Base-by-base conservation (phyloP, 108 stramenopile species). In the Seminavis robusta region DNA sequence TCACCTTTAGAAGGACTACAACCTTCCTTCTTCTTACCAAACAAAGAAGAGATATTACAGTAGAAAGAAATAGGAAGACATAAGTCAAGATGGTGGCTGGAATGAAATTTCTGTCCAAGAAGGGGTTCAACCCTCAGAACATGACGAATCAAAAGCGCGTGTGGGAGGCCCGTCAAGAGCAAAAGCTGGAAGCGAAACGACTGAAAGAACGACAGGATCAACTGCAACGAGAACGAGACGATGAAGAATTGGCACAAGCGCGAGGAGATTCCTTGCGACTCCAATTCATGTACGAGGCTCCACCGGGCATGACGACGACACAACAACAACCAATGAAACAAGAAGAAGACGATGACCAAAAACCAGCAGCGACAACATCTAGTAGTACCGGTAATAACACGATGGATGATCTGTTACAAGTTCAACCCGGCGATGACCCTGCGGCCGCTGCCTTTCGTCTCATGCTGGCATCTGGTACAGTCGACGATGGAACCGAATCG, bases 41-140 rank as follows among this genome's bases (percentile, higher is more conserved):
- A n/a, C n/a, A n/a, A n/a, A n/a, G n/a, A n/a, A n/a, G n/a, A n/a
- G n/a, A n/a, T n/a, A n/a, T n/a, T n/a, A n/a, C n/a, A n/a, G n/a
- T n/a, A n/a, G n/a, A n/a, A n/a, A n/a, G n/a, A n/a, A n/a, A n/a
- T n/a, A n/a, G n/a, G n/a, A n/a, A n/a, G n/a, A n/a, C n/a, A n/a
- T n/a, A 19, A 4, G 2, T 53, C 17, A 67, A n/a, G 30, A 92
- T 92, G 90, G 90, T 87, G 31, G 79, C 74, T 53, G 86, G 90
- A 34, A 64, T 92, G 47, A 77, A 79, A 25, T 92, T 92, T 63
- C 65, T 92, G 32, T 84, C 86, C 25, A 88, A 92, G 56, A 88
- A 92, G 61, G 70, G 68, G 21, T 92, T 92, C 76, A 88, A 92
- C 56, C 90, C 90, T 15, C 71, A 83, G 32, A 92, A 88, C 52